These are phyloP conservation scores for Dryas drummondii DNA, from an alignment of 306 rosid species.

Conservation along the genomic window DNA sequence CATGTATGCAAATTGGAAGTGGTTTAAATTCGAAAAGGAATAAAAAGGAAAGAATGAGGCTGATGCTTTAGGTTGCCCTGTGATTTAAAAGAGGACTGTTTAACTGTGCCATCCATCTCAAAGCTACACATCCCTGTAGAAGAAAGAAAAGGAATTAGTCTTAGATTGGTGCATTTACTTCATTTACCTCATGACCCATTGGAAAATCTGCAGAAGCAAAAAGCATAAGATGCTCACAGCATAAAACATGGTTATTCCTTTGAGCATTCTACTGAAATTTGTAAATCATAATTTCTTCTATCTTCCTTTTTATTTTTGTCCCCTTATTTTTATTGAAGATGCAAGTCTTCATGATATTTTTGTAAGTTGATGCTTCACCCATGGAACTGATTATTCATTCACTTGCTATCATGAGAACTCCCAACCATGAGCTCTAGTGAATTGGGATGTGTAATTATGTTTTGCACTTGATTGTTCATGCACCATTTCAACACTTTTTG, in stretches of 20 bases:
- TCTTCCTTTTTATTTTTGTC: not conserved
- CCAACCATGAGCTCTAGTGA: not conserved
- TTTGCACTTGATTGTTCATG: not conserved
- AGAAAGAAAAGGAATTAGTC: not conserved
- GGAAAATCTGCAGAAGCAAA: not conserved
- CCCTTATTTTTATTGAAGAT: not conserved
- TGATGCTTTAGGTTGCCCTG: not conserved
- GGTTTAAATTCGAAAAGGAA: constrained; percentile 79
- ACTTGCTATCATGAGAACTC: not conserved
- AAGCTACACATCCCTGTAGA: not conserved
- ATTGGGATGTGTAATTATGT: not conserved
- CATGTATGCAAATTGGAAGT: constrained; percentile 81
- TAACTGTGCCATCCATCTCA: constrained; percentile 4
- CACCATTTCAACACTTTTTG: not conserved
- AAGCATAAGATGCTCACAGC: not conserved
- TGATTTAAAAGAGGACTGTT: not conserved
- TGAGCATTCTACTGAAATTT: constrained; percentile 17
- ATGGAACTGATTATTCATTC: not conserved
- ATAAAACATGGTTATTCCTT: not conserved
- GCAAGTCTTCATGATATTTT: not conserved
- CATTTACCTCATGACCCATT: constrained; percentile 1
- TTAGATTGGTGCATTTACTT: not conserved
- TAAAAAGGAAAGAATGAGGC: constrained; percentile 15
- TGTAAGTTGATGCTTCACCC: not conserved
- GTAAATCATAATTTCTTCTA: not conserved